Evolutionary conservation across 2,329 filamentous ascomycete genomes (phyloP).

Genomic region (Mycogone perniciosa): DNA sequence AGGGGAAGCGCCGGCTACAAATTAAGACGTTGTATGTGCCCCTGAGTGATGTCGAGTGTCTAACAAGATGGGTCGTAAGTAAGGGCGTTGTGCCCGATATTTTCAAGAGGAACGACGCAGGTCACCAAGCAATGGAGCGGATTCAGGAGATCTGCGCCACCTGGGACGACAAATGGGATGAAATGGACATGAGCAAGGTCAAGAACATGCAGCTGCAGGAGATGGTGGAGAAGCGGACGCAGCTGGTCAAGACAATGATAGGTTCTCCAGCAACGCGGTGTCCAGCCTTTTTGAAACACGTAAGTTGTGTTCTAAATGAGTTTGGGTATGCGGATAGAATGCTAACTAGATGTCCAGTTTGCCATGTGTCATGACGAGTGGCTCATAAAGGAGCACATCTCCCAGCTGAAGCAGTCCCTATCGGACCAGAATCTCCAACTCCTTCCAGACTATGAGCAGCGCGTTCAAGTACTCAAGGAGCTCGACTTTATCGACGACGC

Average conservation of each 20-base stretch:
- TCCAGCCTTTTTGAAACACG: slow-evolving; percentile 77
- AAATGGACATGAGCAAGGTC: slow-evolving; percentile 74
- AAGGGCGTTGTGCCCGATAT: slow-evolving; percentile 55
- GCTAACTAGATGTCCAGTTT: slow-evolving; percentile 53
- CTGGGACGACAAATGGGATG: slow-evolving; percentile 77
- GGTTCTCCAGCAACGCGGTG: slow-evolving; percentile 63
- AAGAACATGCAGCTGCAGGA: slow-evolving; percentile 79
- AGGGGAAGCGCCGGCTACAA: slow-evolving; percentile 59
- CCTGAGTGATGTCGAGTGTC: slow-evolving; percentile 72
- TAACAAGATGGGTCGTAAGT: slow-evolving; percentile 60
- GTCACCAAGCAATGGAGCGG: slow-evolving; percentile 55
- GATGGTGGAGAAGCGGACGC: slow-evolving; percentile 63
- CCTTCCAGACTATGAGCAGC: slow-evolving; percentile 92
- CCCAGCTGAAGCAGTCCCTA: slow-evolving; percentile 77
- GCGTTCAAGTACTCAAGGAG: slow-evolving; percentile 85
- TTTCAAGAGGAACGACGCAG: slow-evolving; percentile 46
- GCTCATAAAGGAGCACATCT: slow-evolving; percentile 91
- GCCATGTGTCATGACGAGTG: slow-evolving; percentile 96
- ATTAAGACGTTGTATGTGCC: slow-evolving; percentile 64
- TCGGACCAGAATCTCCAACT: slow-evolving; percentile 96
- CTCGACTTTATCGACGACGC: slow-evolving; percentile 86
- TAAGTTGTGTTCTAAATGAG: slow-evolving; percentile 39
- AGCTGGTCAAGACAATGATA: slow-evolving; percentile 57
- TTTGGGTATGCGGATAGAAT: too few relatives aligned
- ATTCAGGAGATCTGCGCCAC: slow-evolving; percentile 62